Evolutionary conservation across 192 early-diverging fungal genomes (phyloP).

Genomic region (Lobosporangium transversale): DNA sequence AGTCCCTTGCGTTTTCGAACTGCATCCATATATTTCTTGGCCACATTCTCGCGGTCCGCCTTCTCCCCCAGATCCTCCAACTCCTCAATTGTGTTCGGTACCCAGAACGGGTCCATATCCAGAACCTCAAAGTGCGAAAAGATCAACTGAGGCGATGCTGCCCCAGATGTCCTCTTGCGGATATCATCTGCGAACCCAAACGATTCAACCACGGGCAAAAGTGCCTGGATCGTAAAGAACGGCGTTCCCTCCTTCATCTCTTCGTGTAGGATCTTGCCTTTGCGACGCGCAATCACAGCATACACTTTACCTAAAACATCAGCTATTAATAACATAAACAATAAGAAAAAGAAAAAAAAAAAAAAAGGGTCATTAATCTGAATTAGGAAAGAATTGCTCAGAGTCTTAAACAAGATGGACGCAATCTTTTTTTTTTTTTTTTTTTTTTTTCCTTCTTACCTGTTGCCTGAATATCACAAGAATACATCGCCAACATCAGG

Average conservation of each 20-base stretch:
- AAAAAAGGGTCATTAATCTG: background rate
- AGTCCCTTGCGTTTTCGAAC: slow-evolving; percentile 95
- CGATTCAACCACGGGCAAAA: slow-evolving; percentile 94
- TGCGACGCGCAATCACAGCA: slow-evolving; percentile 88
- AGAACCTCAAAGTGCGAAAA: slow-evolving; percentile 95
- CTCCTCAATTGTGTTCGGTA: slow-evolving; percentile 96
- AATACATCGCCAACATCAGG: slow-evolving; percentile 95
- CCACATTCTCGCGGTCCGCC: slow-evolving; percentile 94
- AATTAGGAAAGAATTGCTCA: background rate
- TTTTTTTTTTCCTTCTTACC: too few species aligned
- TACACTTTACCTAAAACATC: slow-evolving; percentile 97
- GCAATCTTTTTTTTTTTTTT: too few species aligned
- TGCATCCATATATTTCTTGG: slow-evolving; percentile 95
- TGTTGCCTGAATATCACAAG: slow-evolving; percentile 96
- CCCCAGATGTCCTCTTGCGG: slow-evolving; percentile 94
- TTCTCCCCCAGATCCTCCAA: slow-evolving; percentile 98
- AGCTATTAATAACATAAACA: slow-evolving; percentile 47
- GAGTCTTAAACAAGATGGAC: background rate
- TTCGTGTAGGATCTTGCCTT: slow-evolving; percentile 93
- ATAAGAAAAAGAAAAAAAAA: slow-evolving; percentile 12
- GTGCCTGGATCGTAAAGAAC: slow-evolving; percentile 89
- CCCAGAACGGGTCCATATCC: slow-evolving; percentile 98
- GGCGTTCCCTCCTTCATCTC: slow-evolving; percentile 98
- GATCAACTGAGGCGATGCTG: slow-evolving; percentile 93
- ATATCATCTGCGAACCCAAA: slow-evolving; percentile 99